Evolutionary conservation across 352 stramenopile genomes (phyloP), one percentile per base, ranked within the genome.

Genomic region (Pythium sp.): DNA sequence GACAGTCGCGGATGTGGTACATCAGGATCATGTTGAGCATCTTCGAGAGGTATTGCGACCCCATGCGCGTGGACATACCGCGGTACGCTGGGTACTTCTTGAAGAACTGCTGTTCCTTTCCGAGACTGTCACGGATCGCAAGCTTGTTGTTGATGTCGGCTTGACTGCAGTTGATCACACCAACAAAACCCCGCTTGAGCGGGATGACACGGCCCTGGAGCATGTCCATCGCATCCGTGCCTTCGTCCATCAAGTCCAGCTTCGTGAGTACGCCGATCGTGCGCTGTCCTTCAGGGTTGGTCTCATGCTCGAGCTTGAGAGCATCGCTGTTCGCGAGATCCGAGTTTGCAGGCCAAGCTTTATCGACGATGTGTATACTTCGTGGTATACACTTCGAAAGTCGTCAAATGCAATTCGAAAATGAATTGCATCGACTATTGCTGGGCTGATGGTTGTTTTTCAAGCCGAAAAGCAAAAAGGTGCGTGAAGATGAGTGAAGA

Each of bases 201-300:
- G 97, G 96, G 71, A 99, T 99, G 11, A 99, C 88, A 69, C 92
- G 89, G 72, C 98, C 98, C 46, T 98, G 82, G 26, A 99, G 85
- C 81, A 99, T 98, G 57, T 99, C 96, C 62, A 92, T 80, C 7
- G 96, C 97, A 81, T 99, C 98, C 9, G 98, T 99, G 58, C 98
- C 98, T 64, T 98, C 92, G 83, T 99, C 98, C 98, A 99, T 99
- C 49, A 99, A 88, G 78, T 99, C 98, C 24, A 99, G 79, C 79
- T 99, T 99, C 2, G 98, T 99, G 32, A 99, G 82, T 51, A 99
- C 98, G 49, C 98, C 98, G 70, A 99, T 98, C 5, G 98, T 99
- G 43, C 98, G 85, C 70, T 97, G 85, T 28, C 98, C 98, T 12
- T 95, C 86, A 0, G 84, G 84, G 70, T 98, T 91, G 54, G 97